Conservation (phyloP, 176 grass and related monocot genomes). For the Ananas comosus region DNA sequence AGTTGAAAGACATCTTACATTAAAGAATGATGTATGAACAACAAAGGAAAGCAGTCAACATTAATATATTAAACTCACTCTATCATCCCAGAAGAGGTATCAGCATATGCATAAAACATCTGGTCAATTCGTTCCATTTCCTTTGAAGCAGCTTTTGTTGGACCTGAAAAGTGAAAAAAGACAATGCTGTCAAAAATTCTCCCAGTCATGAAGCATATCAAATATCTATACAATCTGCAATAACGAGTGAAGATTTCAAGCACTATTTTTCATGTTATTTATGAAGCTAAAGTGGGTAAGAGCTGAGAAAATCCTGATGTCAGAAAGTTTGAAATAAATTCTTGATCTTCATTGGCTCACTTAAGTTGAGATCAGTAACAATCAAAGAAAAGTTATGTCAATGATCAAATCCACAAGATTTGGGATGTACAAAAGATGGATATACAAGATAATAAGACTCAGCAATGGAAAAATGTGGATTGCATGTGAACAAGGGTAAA, state of each 20-base stretch:
- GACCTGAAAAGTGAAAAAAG: conserved; percentile 28
- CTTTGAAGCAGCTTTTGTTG: conserved; percentile 79
- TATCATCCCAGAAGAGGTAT: conserved; percentile 57
- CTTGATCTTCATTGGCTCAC: no score
- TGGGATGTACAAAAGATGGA: no score
- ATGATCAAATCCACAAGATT: no score
- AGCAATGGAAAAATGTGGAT: no score
- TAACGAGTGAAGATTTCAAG: neutral
- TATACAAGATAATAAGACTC: no score
- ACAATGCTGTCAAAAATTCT: neutral
- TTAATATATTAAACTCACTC: conserved; percentile 47
- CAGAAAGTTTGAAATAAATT: neutral
- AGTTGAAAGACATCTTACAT: no score
- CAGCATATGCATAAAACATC: conserved; percentile 77
- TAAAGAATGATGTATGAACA: neutral
- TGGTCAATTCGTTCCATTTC: conserved; percentile 92
- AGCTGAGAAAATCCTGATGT: neutral
- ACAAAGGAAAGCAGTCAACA: neutral
- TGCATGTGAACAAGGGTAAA: no score
- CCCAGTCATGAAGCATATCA: neutral
- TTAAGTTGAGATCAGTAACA: no score
- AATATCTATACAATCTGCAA: neutral
- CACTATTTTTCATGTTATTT: neutral
- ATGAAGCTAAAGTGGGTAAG: neutral
- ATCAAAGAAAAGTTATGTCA: no score